Percentiles rank a stretch among this genome's conserved stretches.
phyloP scores from a whole-genome alignment of 106 monocot genomes.

The Platanthera zijinensis region DNA sequence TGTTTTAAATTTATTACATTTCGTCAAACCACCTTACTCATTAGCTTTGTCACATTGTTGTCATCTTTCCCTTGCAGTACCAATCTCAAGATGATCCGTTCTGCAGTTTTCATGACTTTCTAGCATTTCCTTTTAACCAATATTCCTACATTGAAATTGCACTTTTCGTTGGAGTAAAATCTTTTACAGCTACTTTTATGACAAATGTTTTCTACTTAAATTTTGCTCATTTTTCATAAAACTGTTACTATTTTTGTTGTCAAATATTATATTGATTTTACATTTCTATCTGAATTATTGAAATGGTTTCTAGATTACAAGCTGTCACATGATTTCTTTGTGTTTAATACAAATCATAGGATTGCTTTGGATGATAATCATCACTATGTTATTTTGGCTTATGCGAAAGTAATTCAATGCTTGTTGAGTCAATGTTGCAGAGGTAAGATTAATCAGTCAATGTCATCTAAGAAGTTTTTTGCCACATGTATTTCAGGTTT shows the following conservation, averaged over 20 bases:
- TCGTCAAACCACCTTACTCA: too few species aligned
- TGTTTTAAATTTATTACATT: too few species aligned
- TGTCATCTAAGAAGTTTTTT: not conserved
- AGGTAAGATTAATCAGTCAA: conserved; percentile 37
- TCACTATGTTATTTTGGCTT: conserved; percentile 85
- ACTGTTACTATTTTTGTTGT: not conserved
- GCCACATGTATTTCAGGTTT: not conserved
- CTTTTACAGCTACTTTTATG: too few species aligned
- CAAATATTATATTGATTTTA: not conserved
- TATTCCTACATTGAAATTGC: not conserved
- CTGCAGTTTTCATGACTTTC: not conserved
- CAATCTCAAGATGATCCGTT: too few species aligned
- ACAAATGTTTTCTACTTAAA: not conserved
- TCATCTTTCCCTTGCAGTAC: too few species aligned
- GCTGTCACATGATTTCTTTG: not conserved
- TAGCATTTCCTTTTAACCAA: not conserved
- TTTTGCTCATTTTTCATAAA: not conserved
- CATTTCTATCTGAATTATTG: not conserved
- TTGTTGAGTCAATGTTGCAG: conserved; percentile 56
- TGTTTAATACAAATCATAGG: conserved; percentile 32
- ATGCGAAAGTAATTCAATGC: conserved; percentile 59
- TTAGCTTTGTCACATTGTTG: too few species aligned
- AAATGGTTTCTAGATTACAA: not conserved
- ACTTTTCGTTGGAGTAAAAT: not conserved
- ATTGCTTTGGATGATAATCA: conserved; percentile 97